Evolutionary conservation across 768 basidiomycete species (phyloP), one percentile per base, ranked within the genome.

Genomic region (Hemileccinum impolitum): DNA sequence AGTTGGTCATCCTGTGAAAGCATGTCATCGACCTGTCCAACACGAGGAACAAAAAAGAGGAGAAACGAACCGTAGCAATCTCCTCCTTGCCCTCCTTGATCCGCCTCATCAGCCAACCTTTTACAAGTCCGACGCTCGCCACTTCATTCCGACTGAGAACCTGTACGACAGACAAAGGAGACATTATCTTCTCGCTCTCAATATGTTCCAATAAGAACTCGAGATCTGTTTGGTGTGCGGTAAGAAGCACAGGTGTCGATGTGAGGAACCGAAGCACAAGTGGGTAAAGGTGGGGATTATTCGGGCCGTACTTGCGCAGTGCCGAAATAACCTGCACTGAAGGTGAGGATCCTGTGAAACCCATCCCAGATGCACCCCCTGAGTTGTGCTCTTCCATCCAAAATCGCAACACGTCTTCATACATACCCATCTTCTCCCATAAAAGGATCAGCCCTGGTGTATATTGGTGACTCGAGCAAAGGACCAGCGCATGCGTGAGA

Each of bases 371-470:
- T n/a, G n/a, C n/a, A 14, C 45, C 39, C 0, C 51, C 48, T 7
- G 47, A 43, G 31, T 57, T 57, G 47, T 86, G 75, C 52, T 76
- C 76, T 50, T 90, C 88, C 80, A 95, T 94, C 86, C 87, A 94
- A 72, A 90, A 96, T 19, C 94, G 79, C 26, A 98, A 63, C 40
- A 98, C 84, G 56, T 96, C 94, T 59, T 97, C 95, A 64, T 92
- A 90, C 95, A 96, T 94, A 7, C 89, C 93, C 72, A 94, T 75
- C 52, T 80, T 83, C 70, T 96, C 96, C 90, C 94, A 98, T 3
- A 98, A 75, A 5, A 90, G 70, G 3, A 98, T 87, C 11, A 95
- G 77, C 1, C 96, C 96, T 0, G 81, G 79, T 1, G 85, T 93
- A 59, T 93, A 96, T 12, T 72, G 76, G 34, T 81, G 77, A 23